Conservation (phyloP, 192 early-diverging fungal genomes). For the Coemansia asiatica region DNA sequence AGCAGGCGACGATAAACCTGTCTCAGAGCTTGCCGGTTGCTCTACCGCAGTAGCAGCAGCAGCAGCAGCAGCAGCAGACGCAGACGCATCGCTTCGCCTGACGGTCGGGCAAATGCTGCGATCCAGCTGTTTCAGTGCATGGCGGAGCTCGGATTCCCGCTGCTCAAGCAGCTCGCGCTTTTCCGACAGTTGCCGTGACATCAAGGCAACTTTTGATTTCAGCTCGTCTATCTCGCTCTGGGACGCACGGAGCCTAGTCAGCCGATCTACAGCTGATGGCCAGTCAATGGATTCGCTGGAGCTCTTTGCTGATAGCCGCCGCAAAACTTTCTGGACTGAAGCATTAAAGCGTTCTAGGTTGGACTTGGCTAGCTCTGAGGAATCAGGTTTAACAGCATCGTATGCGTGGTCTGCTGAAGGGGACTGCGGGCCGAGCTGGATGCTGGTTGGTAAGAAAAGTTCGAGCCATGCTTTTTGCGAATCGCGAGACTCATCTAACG, state of each 20-base stretch:
- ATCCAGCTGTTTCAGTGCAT: constrained; percentile 54
- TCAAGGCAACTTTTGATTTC: constrained; percentile 32
- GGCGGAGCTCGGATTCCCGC: constrained; percentile 34
- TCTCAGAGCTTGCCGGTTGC: not conserved
- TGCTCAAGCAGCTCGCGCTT: constrained; percentile 41
- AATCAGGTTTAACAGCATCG: not conserved
- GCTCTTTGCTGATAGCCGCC: constrained; percentile 32
- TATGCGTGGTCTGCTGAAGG: not conserved
- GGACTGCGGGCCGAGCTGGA: not conserved
- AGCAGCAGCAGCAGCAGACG: not conserved
- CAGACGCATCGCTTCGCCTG: constrained; percentile 4
- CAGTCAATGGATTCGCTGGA: constrained; percentile 25
- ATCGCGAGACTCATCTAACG: not conserved
- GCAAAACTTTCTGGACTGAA: constrained; percentile 37
- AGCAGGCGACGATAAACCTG: not conserved
- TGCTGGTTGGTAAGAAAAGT: constrained; percentile 17
- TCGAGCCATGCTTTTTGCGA: constrained; percentile 32
- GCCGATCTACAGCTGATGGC: constrained; percentile 30
- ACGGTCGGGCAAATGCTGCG: constrained; percentile 52
- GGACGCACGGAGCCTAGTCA: constrained; percentile 26
- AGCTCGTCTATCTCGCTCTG: constrained; percentile 40
- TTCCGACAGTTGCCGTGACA: constrained; percentile 44
- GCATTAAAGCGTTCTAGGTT: constrained; percentile 40
- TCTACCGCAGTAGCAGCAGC: not conserved
- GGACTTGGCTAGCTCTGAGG: not conserved